Base-by-base conservation (phyloP, 108 stramenopile genomes). In the Nannochloropsis gaditana region DNA sequence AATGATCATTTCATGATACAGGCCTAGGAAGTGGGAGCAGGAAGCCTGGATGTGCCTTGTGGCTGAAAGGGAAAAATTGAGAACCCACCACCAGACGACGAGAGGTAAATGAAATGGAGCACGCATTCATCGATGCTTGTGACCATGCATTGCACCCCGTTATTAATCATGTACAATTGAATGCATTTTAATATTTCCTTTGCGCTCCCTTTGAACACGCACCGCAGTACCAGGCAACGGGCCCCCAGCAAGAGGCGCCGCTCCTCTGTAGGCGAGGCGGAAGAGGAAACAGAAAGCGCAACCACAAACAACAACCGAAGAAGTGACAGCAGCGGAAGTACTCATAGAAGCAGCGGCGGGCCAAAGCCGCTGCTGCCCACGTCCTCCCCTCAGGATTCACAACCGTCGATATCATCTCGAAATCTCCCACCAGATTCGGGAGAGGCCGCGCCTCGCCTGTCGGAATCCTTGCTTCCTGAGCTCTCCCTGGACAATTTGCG, bases 191-290 rank as follows among this genome's bases (percentile, higher is more conserved):
- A 15, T 73, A n/a, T 73, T 73, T 6, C 2, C 59, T 6, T n/a
- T 73, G 47, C 47, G 31, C 31, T 31, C 47, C 47, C 59, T 5
- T 73, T n/a, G 8, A 73, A 73, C 59, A 5, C 15, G n/a, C 59
- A 15, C 59, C 8, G 8, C 59, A 73, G 59, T 15, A 73, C 59
- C 59, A 8, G 59, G n/a, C 59, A 73, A n/a, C 59, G 59, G 6
- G 59, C 59, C 59, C 59, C n/a, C 15, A 73, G n/a, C 59, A 73
- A 73, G 59, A 15, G 59, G n/a, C 59, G 59, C 59, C 59, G 59
- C n/a, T n/a, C 59, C 19, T 73, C 59, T n/a, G 59, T 73, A 8
- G 59, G n/a, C 59, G 59, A 73, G 59, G 59, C 59, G 59, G 59
- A 73, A 15, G 59, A 73, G n/a, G 8, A 6, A 6, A 73, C n/a